A percentile compares a stretch with the other conserved stretches of the same genome.
phyloP scores from a whole-genome alignment of 352 stramenopile species.

The Pythium phragmiticola region DNA sequence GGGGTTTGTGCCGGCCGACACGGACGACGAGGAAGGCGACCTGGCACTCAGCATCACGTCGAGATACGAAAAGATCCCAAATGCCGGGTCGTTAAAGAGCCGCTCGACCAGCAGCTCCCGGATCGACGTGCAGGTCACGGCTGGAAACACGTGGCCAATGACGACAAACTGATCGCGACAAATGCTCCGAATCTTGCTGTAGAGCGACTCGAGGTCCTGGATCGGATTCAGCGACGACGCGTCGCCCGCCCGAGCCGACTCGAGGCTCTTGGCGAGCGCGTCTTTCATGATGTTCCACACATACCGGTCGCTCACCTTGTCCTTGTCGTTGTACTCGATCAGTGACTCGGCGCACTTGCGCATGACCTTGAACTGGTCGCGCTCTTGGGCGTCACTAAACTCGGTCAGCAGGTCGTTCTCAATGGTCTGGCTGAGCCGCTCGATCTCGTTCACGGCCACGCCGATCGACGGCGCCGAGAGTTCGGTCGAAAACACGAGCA shows the following conservation, averaged over 20 bases:
- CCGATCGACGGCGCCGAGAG: conserved; percentile 58
- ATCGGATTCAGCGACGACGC: conserved; percentile 47
- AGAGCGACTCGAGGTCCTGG: conserved; percentile 65
- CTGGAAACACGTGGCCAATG: conserved; percentile 60
- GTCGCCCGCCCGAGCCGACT: conserved; percentile 18
- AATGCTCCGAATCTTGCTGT: conserved; percentile 52
- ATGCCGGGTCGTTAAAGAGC: conserved; percentile 77
- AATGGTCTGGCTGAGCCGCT: conserved; percentile 69
- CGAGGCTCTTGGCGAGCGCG: conserved; percentile 40
- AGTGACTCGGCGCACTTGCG: conserved; percentile 60
- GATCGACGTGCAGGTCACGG: conserved; percentile 37
- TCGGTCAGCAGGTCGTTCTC: conserved; percentile 73
- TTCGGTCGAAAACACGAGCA: conserved; percentile 68
- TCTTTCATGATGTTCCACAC: conserved; percentile 87
- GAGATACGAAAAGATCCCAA: conserved; percentile 73
- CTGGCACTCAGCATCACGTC: conserved; percentile 57
- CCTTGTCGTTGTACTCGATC: conserved; percentile 81
- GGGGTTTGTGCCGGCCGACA: conserved; percentile 20
- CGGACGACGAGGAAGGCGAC: neutral
- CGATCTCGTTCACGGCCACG: conserved; percentile 65
- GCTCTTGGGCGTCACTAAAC: conserved; percentile 74
- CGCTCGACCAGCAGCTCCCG: conserved; percentile 68
- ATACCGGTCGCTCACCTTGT: conserved; percentile 79
- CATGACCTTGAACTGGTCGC: conserved; percentile 48
- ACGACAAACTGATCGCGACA: conserved; percentile 73